These are phyloP conservation scores for Eustoma russellianum DNA, from an alignment of 257 asterid species.

Conservation along the genomic window DNA sequence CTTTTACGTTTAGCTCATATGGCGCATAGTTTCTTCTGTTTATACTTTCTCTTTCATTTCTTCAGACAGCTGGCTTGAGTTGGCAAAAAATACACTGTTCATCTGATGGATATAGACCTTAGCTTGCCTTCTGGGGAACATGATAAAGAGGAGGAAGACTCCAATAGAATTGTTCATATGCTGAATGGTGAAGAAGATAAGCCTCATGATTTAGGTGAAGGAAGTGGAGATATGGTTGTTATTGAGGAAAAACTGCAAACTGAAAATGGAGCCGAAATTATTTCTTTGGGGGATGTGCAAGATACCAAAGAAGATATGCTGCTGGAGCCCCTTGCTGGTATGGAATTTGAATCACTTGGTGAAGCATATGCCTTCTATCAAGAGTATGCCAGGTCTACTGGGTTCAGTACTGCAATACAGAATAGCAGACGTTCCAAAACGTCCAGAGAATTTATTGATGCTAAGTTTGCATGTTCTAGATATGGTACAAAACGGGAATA, in stretches of 20 bases:
- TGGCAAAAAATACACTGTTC: background rate
- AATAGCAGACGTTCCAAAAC: slow-evolving; percentile 92
- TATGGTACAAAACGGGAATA: slow-evolving; percentile 93
- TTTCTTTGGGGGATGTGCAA: slow-evolving; percentile 37
- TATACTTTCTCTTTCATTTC: background rate
- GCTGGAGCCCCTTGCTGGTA: slow-evolving; percentile 96
- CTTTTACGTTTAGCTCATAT: background rate
- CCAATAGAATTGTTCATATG: slow-evolving; percentile 51
- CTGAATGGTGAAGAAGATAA: slow-evolving; percentile 69
- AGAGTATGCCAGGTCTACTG: slow-evolving; percentile 89
- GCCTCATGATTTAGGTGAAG: slow-evolving; percentile 45
- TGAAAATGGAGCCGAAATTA: slow-evolving; percentile 53
- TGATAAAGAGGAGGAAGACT: slow-evolving; percentile 57
- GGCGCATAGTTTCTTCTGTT: slow-evolving; percentile 9
- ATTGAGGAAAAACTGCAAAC: slow-evolving; percentile 41
- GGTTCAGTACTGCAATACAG: slow-evolving; percentile 87
- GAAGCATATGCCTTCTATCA: slow-evolving; percentile 94
- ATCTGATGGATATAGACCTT: slow-evolving; percentile 80
- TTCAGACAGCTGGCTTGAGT: slow-evolving; percentile 19
- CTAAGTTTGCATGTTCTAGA: slow-evolving; percentile 92
- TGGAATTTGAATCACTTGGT: slow-evolving; percentile 94
- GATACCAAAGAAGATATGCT: slow-evolving; percentile 61
- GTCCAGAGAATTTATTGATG: slow-evolving; percentile 89
- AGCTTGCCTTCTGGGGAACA: slow-evolving; percentile 83
- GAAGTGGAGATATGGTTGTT: slow-evolving; percentile 38